Percentiles rank a stretch among this genome's conserved stretches.
Evolutionary conservation across 2,329 filamentous ascomycete species (phyloP).

Genomic region (Myriangium duriaei): DNA sequence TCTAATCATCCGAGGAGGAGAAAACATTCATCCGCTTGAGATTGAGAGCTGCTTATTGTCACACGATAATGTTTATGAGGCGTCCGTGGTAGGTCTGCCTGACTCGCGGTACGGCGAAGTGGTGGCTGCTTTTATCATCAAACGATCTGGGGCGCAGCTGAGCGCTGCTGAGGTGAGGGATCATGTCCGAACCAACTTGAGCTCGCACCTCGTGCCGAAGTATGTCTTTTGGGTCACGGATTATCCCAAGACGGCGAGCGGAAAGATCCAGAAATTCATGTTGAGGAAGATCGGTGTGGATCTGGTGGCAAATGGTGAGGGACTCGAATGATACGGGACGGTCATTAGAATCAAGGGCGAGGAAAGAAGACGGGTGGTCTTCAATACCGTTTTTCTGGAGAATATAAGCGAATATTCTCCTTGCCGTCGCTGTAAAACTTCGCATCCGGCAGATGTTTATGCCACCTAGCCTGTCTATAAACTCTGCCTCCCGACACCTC

Average conservation of each 20-base stretch:
- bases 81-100: slow-evolving; percentile 70
- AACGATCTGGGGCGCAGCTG: slow-evolving; percentile 33
- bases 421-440: too few relatives aligned
- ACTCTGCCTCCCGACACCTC: too few relatives aligned
- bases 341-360: too few relatives aligned
- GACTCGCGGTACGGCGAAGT: slow-evolving; percentile 76
- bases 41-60: slow-evolving; percentile 78
- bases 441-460: too few relatives aligned
- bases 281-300: slow-evolving; percentile 53
- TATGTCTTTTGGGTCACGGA: slow-evolving; percentile 75
- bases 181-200: slow-evolving; percentile 61
- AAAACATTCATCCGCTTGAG: slow-evolving; percentile 92
- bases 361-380: too few relatives aligned
- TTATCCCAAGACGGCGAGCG: slow-evolving; percentile 92
- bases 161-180: slow-evolving; percentile 47
- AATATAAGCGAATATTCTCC: too few relatives aligned
- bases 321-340: slow-evolving; percentile 12
- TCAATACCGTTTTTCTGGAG: too few relatives aligned
- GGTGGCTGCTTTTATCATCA: slow-evolving; percentile 72
- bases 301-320: slow-evolving; percentile 31
- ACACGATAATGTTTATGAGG: slow-evolving; percentile 59
- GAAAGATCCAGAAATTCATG: slow-evolving; percentile 94
- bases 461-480: too few relatives aligned
- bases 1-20: slow-evolving; percentile 84
- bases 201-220: slow-evolving; percentile 69